A percentile compares a stretch with the other conserved stretches of the same genome.
Conservation (phyloP, 352 stramenopile genomes). For the Blastocystis hominis region DNA sequence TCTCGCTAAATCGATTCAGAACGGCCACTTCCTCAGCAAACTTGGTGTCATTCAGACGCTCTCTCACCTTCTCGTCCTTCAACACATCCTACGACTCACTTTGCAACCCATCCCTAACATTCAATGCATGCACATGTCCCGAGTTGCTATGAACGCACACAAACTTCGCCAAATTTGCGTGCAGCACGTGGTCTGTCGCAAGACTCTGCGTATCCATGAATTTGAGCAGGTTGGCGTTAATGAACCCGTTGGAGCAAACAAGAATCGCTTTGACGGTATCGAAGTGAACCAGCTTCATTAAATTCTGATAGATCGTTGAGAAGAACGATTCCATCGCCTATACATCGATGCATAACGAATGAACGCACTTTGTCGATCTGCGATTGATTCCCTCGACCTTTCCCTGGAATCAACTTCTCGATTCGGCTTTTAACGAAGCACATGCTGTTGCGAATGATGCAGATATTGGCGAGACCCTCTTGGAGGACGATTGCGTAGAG, state of each 20-base stretch:
- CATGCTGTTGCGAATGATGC: slow-evolving; percentile 35
- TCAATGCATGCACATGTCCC: slow-evolving; percentile 4
- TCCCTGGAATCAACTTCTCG: slow-evolving; percentile 54
- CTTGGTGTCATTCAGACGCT: slow-evolving; percentile 12
- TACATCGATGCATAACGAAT: not conserved
- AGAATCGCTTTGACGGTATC: slow-evolving; percentile 28
- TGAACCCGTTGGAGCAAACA: not conserved
- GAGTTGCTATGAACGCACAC: slow-evolving; percentile 17
- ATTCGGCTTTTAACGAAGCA: slow-evolving; percentile 34
- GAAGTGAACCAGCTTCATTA: slow-evolving; percentile 37
- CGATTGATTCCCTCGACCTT: not conserved
- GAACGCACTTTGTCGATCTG: not conserved
- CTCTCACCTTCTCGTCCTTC: slow-evolving; percentile 29
- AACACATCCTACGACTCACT: not conserved
- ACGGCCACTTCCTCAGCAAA: slow-evolving; percentile 35
- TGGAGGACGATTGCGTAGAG: slow-evolving; percentile 20
- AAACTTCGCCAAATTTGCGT: slow-evolving; percentile 16
- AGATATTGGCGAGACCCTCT: slow-evolving; percentile 34
- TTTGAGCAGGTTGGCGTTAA: slow-evolving; percentile 28
- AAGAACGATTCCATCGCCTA: slow-evolving; percentile 54
- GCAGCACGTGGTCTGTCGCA: not conserved
- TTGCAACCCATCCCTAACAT: not conserved
- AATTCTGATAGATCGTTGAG: not conserved
- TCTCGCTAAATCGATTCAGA: not conserved
- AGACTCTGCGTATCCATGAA: slow-evolving; percentile 39